Base-by-base conservation (phyloP, 2,329 filamentous ascomycete genomes). In the Fusarium sp. region DNA sequence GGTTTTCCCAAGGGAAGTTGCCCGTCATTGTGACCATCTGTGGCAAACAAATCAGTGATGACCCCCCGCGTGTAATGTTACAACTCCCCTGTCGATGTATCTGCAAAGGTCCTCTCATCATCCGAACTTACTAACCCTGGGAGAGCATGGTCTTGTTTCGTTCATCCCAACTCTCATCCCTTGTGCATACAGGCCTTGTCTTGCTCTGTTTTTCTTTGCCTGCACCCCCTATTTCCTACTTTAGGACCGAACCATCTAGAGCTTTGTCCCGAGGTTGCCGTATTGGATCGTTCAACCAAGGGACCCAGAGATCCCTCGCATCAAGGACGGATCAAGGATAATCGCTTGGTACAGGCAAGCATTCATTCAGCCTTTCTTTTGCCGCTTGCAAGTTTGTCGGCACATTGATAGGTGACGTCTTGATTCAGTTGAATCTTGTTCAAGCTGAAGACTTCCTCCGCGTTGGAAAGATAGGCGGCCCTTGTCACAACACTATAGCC, bases 21-120 rank as follows among this genome's bases (percentile, higher is more conserved):
- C 19, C 25, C 28, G 35, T 42, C 31, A 24, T 43, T 31, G 32
- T 34, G 36, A 39, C 35, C 26, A 44, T 34, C 28, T 40, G 58
- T 61, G 58, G 52, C 62, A 48, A 63, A 59, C 41, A 58, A 41
- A 46, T 39, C 47, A 45, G 46, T 55, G 25, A 32, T 57, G 35
- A 42, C 58, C 42, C 45, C 58, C 42, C 45, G 45, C 32, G 46
- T 55, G 35, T 52, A 41, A 50, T 56, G 42, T 41, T 19, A 45
- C 51, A 48, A 45, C 47, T 57, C 53, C 67, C 62, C 60, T 67
- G 56, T 52, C 48, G 47, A 43, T 56, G 46, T 24, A 42, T 50
- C 42, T 53, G 47, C 58, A 62, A 59, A 58, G 44, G 39, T 70
- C 54, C 56, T 69, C 57, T 67, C 41, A 60, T 69, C 65, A 55